phyloP scores from a whole-genome alignment of 2,329 filamentous ascomycete species.

The Colletotrichum filicis region DNA sequence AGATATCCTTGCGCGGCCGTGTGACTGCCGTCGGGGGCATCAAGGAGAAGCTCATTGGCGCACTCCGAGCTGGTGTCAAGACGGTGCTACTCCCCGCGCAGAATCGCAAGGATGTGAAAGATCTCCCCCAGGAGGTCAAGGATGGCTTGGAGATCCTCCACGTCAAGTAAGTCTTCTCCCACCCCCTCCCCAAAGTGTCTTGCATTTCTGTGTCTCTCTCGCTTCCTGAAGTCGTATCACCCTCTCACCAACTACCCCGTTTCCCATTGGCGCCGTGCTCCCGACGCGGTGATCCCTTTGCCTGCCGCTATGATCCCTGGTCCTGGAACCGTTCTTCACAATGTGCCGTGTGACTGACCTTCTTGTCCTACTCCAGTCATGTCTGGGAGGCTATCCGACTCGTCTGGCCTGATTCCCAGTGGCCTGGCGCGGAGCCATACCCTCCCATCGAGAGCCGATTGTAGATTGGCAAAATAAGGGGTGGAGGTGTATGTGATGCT shows the following conservation, averaged over 20 bases:
- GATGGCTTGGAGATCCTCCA: conserved; percentile 88
- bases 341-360: conserved; percentile 36
- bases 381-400: conserved; percentile 94
- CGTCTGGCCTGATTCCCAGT: conserved; percentile 91
- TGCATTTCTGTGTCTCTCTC: conserved; percentile 18
- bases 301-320: not conserved
- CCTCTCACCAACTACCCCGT: conserved; percentile 24
- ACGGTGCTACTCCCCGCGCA: conserved; percentile 88
- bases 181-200: conserved; percentile 53
- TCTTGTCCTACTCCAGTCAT: conserved; percentile 63
- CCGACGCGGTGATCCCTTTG: conserved; percentile 31
- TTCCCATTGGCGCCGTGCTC: conserved; percentile 32
- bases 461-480: conserved; percentile 53
- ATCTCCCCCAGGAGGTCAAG: conserved; percentile 90
- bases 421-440: conserved; percentile 78
- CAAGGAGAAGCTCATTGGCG: conserved; percentile 98
- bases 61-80: conserved; percentile 92
- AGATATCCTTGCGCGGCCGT: conserved; percentile 84
- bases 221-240: conserved; percentile 31
- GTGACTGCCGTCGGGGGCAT: conserved; percentile 97
- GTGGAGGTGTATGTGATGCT: not conserved
- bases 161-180: conserved; percentile 74
- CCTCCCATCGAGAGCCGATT: conserved; percentile 82
- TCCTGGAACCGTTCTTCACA: conserved; percentile 28
- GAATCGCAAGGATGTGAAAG: conserved; percentile 92